Conservation (phyloP, 1,284 basidiomycete species). For the Irpex sp. region DNA sequence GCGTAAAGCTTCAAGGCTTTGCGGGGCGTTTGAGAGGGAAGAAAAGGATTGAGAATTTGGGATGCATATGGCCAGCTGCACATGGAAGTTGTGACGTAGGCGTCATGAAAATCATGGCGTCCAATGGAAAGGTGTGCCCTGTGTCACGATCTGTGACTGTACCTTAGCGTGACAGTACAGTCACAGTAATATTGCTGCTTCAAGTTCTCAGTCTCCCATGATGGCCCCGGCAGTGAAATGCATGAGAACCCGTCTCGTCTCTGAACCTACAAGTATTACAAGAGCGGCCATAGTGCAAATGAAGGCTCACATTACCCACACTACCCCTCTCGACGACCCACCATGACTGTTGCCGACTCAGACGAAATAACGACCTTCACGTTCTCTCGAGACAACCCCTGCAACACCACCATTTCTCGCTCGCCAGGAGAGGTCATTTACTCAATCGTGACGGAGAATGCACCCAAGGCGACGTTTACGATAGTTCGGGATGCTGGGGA, state of each 20-base stretch:
- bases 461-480: slow-evolving; percentile 28
- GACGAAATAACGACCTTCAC: slow-evolving; percentile 21
- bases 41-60: no score
- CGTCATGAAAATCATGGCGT: no score
- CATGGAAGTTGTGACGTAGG: no score
- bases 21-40: no score
- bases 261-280: not conserved
- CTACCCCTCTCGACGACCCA: not conserved
- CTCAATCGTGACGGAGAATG: slow-evolving; percentile 33
- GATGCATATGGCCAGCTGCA: no score
- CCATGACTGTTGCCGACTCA: not conserved
- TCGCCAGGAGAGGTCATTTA: slow-evolving; percentile 34
- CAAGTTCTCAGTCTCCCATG: no score
- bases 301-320: not conserved
- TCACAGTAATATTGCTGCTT: not conserved
- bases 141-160: not conserved
- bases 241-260: not conserved
- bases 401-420: slow-evolving; percentile 36
- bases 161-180: not conserved
- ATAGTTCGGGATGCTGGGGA: slow-evolving; percentile 27
- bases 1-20: no score
- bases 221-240: not conserved
- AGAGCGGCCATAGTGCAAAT: not conserved
- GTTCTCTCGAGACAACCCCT: slow-evolving; percentile 40
- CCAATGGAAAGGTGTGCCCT: not conserved